Evolutionary conservation across 148 eudicot species (phyloP), one percentile per base, ranked within the genome.

Genomic region (Cornus controversa): DNA sequence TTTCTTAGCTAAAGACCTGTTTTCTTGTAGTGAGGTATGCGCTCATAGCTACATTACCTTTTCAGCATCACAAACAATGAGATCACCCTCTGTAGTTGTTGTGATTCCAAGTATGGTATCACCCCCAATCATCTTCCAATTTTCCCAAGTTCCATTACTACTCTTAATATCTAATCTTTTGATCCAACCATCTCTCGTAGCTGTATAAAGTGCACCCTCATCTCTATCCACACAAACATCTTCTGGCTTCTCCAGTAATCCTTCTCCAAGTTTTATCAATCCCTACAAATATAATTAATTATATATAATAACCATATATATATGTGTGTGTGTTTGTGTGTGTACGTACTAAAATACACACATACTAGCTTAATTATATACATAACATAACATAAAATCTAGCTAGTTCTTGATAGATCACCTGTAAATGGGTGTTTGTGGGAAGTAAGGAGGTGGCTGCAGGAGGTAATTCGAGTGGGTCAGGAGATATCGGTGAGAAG

Each of bases 121-220:
- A 7, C 86, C 87, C 8, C 84, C 76, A 26, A 87, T 62, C 76
- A 64, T 77, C 87, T 86, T 83, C 95, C 93, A 94, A 27, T 86
- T 67, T 70, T 94, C 91, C 84, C 91, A 84, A 0, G 87, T 53
- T 50, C 93, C 93, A 72, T 94, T 84, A n/a, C n/a, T n/a, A n/a
- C n/a, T n/a, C n/a, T n/a, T n/a, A 67, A 29, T 86, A 20, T 81
- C 88, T 85, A 91, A 16, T 82, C 90, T 91, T 84, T 80, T 89
- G 72, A 94, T 87, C 91, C 92, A 91, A 6, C 98, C 98, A 87
- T 94, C 98, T 88, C 97, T 87, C n/a, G 89, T 82, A 23, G 93
- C 92, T 57, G 97, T 90, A 66, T 94, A 90, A 27, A 94, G 36
- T 24, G 79, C 45, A 40, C 45, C 81, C 26, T 93, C n/a, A n/a